A percentile compares a stretch with the other conserved stretches of the same genome.
phyloP scores from a whole-genome alignment of 129 eudicot species.

The Helichrysum umbraculigerum region DNA sequence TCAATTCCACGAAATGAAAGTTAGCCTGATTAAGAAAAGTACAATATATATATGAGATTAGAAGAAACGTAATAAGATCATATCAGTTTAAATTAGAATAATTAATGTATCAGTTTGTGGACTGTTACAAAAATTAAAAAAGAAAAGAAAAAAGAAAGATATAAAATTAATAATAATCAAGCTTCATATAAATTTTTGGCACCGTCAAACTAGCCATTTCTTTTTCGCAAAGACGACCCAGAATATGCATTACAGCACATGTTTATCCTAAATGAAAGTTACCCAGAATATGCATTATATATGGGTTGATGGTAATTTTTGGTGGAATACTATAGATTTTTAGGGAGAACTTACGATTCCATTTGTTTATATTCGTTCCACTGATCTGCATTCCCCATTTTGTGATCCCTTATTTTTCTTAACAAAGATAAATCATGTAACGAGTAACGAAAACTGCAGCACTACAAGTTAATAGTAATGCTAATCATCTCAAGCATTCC shows the following conservation, averaged over 20 bases:
- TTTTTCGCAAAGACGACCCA: not conserved
- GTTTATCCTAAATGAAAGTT: not conserved
- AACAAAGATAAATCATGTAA: not conserved
- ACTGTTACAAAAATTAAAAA: not conserved
- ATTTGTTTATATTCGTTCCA: not conserved
- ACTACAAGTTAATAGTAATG: not conserved
- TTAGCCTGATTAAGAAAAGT: conserved; percentile 29
- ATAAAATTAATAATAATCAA: not conserved
- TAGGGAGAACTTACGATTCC: not conserved
- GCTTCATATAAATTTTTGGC: not conserved
- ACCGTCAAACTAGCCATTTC: not conserved
- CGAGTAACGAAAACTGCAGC: conserved; percentile 1
- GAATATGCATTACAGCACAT: not conserved
- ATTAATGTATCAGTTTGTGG: not conserved
- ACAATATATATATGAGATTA: conserved; percentile 15
- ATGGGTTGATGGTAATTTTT: not conserved
- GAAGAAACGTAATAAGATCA: not conserved
- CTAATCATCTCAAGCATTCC: conserved; percentile 5
- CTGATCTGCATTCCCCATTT: not conserved
- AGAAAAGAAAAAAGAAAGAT: not conserved
- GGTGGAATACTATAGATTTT: not conserved
- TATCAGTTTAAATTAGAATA: not conserved
- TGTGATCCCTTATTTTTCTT: not conserved
- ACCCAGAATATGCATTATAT: not conserved
- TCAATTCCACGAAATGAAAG: conserved; percentile 5